Evolutionary conservation across 176 grass and related monocot species (phyloP).

Genomic region (Avena eriantha): DNA sequence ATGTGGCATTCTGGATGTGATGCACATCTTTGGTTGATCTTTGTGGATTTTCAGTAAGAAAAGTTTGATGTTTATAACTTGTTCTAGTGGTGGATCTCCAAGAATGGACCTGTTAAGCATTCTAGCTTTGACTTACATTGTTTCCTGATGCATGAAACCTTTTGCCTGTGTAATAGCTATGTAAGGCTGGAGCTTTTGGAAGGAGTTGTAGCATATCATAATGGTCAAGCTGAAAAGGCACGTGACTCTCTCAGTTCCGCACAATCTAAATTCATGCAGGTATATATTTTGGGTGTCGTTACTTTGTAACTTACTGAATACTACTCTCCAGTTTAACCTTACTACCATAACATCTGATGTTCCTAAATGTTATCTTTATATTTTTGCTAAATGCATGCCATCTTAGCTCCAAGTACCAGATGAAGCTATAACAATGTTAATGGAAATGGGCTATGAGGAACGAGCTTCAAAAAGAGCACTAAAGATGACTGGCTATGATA

Average conservation of each 20-base stretch:
- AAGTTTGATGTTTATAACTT: not conserved
- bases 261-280: conserved; percentile 87
- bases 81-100: not conserved
- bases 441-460: conserved; percentile 86
- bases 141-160: conserved; percentile 8
- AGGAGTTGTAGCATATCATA: conserved; percentile 96
- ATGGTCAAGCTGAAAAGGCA: conserved; percentile 69
- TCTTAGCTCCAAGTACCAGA: conserved; percentile 95
- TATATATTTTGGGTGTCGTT: conserved; percentile 31
- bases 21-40: not conserved
- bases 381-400: conserved; percentile 31
- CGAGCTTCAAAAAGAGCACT: conserved; percentile 80
- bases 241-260: conserved; percentile 72
- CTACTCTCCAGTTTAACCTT: not conserved
- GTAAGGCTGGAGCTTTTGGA: conserved; percentile 94
- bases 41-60: not conserved
- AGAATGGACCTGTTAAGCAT: not conserved
- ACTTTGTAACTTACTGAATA: not conserved
- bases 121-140: conserved; percentile 28
- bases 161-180: conserved; percentile 64
- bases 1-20: conserved; percentile 6
- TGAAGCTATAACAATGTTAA: conserved; percentile 84
- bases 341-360: not conserved
- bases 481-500: conserved; percentile 86
- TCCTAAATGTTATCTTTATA: conserved; percentile 1